phyloP scores from a whole-genome alignment of 805 yeast species.

The Barnettozyma vustinii region DNA sequence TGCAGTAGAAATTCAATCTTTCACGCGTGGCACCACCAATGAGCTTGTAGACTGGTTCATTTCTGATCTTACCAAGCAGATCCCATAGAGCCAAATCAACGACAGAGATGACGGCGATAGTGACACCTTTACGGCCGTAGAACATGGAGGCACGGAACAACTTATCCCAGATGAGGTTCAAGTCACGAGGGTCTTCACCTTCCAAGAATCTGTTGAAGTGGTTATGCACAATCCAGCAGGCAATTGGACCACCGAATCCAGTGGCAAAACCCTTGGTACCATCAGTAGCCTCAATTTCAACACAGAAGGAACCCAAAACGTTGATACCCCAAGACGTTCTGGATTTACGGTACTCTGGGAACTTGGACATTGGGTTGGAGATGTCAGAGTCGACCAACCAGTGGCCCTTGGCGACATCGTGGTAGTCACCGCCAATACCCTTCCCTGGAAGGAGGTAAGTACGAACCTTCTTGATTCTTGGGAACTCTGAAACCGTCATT shows the following conservation, averaged over 20 bases:
- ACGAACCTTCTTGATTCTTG: no score
- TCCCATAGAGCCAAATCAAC: no score
- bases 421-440: neutral
- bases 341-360: slow-evolving; percentile 38
- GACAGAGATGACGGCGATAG: slow-evolving; percentile 12
- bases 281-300: no score
- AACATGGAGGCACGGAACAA: slow-evolving; percentile 45
- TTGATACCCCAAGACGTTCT: slow-evolving; percentile 47
- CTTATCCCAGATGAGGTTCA: slow-evolving; percentile 42
- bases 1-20: no score
- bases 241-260: no score
- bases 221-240: no score
- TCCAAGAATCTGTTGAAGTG: slow-evolving; percentile 33
- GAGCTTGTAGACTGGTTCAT: no score
- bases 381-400: slow-evolving; percentile 44
- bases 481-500: no score
- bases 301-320: slow-evolving; percentile 37
- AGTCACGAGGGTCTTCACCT: slow-evolving; percentile 44
- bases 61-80: no score
- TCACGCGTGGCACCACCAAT: no score
- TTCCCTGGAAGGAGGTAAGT: no score
- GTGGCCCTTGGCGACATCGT: slow-evolving; percentile 43
- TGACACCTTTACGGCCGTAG: slow-evolving; percentile 45
- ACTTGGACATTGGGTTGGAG: slow-evolving; percentile 46
- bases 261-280: no score